Base-by-base conservation (phyloP, 2,329 filamentous ascomycete genomes). In the Diaporthe australafricana region DNA sequence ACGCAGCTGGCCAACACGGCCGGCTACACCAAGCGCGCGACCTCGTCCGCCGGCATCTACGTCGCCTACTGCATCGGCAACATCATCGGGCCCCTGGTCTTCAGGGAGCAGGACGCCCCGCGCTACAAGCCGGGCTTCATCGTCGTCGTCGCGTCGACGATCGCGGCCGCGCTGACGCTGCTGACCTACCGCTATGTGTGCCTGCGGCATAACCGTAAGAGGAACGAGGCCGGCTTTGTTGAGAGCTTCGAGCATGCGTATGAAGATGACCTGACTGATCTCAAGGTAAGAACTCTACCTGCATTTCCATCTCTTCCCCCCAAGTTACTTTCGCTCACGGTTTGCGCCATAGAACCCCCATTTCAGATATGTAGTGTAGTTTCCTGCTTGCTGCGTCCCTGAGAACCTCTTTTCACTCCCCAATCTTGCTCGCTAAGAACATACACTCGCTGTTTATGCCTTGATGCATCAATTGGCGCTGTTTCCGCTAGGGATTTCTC, bases 1-100 rank as follows among this genome's bases (percentile, higher is more conserved):
- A 94, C 91, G 91, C 90, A 93, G 71, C 86, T 93, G 9, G 90
- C 87, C 11, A 94, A 93, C 79, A 92, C 90, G 0, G 91, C 85
- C 0, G 92, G 92, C 7, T 88, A 87, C n/a, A 93, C 91, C 3
- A 93, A 93, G 80, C 60, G 60, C 30, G 60, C 60, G n/a, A 65
- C 60, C 27, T 22, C 60, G 6, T 65, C 60, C 14, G 42, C 60
- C 7, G 60, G 60, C 0, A 38, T 65, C 1, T 65, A 65, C 30
- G 60, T 65, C n/a, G 60, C 45, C 2, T 62, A 57, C 25, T 52
- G 52, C 30, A 17, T 65, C 38, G 79, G 79, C 9, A 85, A 85
- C 74, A 83, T 86, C 47, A 81, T 84, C n/a, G 84, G 84, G 0
- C 84, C 84, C 0, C 77, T 85, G 2, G 77, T 82, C 17, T 84